Evolutionary conservation across 1,284 basidiomycete genomes (phyloP).

Genomic region (Xanthoconium separans): DNA sequence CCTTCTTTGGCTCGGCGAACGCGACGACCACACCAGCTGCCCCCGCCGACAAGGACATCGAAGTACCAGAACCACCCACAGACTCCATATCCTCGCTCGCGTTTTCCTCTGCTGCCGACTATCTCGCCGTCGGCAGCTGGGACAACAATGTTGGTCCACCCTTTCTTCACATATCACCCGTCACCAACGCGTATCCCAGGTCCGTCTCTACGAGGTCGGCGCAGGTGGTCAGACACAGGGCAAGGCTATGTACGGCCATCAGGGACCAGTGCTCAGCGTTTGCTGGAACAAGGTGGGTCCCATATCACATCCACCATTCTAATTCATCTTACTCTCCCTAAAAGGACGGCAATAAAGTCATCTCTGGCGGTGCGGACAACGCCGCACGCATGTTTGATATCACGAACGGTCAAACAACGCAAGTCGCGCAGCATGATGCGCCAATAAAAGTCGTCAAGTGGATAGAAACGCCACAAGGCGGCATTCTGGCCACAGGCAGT

Average conservation of each 20-base stretch:
- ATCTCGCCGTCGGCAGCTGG: slow-evolving; percentile 62
- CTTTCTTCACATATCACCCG: background rate
- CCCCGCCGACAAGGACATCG: slow-evolving; percentile 50
- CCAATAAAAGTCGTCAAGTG: slow-evolving; percentile 75
- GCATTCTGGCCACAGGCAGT: slow-evolving; percentile 80
- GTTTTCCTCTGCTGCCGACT: slow-evolving; percentile 50
- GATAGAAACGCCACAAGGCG: slow-evolving; percentile 64
- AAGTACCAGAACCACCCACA: slow-evolving; percentile 54
- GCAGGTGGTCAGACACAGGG: slow-evolving; percentile 58
- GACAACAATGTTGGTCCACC: slow-evolving; percentile 49
- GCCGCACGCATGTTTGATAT: slow-evolving; percentile 78
- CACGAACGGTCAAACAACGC: slow-evolving; percentile 61
- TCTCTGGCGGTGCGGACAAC: slow-evolving; percentile 83
- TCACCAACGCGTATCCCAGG: slow-evolving; percentile 33
- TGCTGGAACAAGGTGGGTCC: slow-evolving; percentile 69
- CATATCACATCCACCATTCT: background rate
- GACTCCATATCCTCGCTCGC: slow-evolving; percentile 58
- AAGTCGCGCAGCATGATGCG: slow-evolving; percentile 80
- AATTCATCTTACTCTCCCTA: slow-evolving; percentile 5
- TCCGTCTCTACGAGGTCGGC: slow-evolving; percentile 57
- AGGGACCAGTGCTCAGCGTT: slow-evolving; percentile 76
- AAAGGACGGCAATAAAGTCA: slow-evolving; percentile 73
- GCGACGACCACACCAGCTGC: slow-evolving; percentile 23
- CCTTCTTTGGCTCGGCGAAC: slow-evolving; percentile 28
- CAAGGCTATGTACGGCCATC: slow-evolving; percentile 78